These are phyloP conservation scores for Avena insularis DNA, from an alignment of 176 grass and related monocot species.

Conservation along the genomic window DNA sequence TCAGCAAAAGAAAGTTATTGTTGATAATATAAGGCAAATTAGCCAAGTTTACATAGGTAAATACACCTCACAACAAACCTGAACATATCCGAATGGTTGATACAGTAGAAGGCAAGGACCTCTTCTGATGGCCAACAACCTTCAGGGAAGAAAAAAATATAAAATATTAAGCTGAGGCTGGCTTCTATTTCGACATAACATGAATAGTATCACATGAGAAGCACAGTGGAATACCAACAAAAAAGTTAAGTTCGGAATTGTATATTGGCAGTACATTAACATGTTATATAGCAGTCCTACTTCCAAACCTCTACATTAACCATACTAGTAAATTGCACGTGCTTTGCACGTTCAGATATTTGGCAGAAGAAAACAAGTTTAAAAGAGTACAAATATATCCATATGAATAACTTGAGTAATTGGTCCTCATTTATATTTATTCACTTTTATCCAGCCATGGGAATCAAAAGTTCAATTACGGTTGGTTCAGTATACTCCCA, in stretches of 20 bases:
- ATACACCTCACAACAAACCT: constrained; percentile 58
- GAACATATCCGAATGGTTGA: constrained; percentile 73
- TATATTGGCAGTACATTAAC: constrained; percentile 20
- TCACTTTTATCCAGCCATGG: no score
- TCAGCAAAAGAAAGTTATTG: constrained; percentile 25
- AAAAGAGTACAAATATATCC: no score
- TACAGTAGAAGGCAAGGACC: constrained; percentile 92
- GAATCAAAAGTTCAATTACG: no score
- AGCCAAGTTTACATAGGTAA: constrained; percentile 10
- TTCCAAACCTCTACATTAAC: background rate
- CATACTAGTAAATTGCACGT: background rate
- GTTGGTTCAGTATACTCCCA: no score
- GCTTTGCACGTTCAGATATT: no score
- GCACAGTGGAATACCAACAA: constrained; percentile 10
- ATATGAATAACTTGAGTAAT: no score
- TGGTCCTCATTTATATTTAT: no score
- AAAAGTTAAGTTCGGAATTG: constrained; percentile 15
- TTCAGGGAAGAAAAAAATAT: constrained; percentile 35
- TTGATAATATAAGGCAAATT: background rate
- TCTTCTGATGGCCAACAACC: constrained; percentile 99
- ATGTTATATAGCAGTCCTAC: constrained; percentile 3
- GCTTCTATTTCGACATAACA: constrained; percentile 21
- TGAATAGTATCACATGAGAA: constrained; percentile 6
- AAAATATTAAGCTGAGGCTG: constrained; percentile 3
- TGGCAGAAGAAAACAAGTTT: no score